Evolutionary conservation across 805 yeast genomes (phyloP), one percentile per base, ranked within the genome.

Genomic region (Candida railenensis): DNA sequence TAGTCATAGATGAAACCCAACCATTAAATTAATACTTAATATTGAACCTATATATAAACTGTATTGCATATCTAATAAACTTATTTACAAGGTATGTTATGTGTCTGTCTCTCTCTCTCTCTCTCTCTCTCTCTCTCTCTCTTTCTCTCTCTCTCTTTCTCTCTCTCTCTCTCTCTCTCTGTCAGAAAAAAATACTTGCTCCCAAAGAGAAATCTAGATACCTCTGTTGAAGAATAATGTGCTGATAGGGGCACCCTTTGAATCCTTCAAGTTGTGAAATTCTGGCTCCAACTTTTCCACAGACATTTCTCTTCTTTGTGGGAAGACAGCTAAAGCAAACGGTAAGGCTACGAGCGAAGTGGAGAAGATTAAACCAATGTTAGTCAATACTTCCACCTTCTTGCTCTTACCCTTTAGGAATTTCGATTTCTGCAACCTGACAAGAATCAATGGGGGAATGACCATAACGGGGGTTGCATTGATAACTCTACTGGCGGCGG

Each of bases 381-480:
- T 94, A n/a, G 83, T 84, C 14, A 75, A 59, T 4, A 87, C 85
- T 58, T 86, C 89, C 3, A 80, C 68, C 16, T 82, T 74, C 48
- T 80, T 66, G 5, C 91, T 78, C 61, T 82, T 87, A 30, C 87
- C 86, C 58, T 79, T 82, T 52, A 91, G 73, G 15, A 84, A 60
- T 1, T 84, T 55, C 7, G 69, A 76, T 53, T 77, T 79, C 69
- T 94, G 97, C 53, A 94, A 72, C 62, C 76, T 80, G 40, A 90
- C 89, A 37, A 94, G 76, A 22, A 89, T 60, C 57, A 94, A 76
- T 2, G 99, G 97, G 1, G 99, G 99, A 4, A 94, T 65, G 18
- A 88, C 99, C 99, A 94, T 94, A 57, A 94, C 80, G 16, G 99
- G 99, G 0, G 99, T 87, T 15, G 98, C 97, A 58, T 90, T 94